Base-by-base conservation (phyloP, 1,284 basidiomycete species). In the Cutaneotrichosporon sp. region DNA sequence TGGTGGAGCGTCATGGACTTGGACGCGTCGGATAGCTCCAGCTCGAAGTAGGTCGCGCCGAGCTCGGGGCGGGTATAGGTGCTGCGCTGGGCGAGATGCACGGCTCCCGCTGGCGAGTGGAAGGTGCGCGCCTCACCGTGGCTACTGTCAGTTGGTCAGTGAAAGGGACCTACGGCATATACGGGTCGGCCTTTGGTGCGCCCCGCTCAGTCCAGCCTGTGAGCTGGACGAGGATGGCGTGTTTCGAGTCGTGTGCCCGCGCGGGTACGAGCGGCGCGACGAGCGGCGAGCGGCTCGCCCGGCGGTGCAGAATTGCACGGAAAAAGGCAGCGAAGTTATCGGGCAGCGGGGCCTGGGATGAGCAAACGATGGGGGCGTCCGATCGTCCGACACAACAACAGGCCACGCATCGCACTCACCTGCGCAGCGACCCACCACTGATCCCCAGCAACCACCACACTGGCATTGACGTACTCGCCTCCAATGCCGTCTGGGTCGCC, bases 341-440 rank as follows among this genome's bases (percentile, higher is more conserved):
- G 9, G 68, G 68, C 22, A 64, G 37, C 2, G 71, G 71, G 2
- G 71, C 71, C 70, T 71, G 44, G 19, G 6, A 5, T 41, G 4
- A 38, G 52, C 34, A 24, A 24, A 24, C n/a, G 5, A 10, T n/a
- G 11, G 9, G 5, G 26, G 17, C 22, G 25, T 24, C 34, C 16
- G 17, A 35, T 11, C 16, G n/a, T 1, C 25, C 10, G 11, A 46
- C 29, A 31, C 29, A 14, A 9, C 29, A 10, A 14, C 29, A n/a
- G 45, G n/a, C 11, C 24, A 14, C 14, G 10, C 11, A 16, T 14
- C 12, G n/a, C 1, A 53, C 70, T 57, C 47, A 72, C 70, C 61
- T 74, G 71, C 26, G 66, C 59, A 9, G 70, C 70, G 16, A 74
- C 62, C 69, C 70, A 74, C 66, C 61, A 63, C 16, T 49, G 12